Evolutionary conservation across 257 asterid genomes (phyloP), one percentile per base, ranked within the genome.

Genomic region (Petunia axillaris): DNA sequence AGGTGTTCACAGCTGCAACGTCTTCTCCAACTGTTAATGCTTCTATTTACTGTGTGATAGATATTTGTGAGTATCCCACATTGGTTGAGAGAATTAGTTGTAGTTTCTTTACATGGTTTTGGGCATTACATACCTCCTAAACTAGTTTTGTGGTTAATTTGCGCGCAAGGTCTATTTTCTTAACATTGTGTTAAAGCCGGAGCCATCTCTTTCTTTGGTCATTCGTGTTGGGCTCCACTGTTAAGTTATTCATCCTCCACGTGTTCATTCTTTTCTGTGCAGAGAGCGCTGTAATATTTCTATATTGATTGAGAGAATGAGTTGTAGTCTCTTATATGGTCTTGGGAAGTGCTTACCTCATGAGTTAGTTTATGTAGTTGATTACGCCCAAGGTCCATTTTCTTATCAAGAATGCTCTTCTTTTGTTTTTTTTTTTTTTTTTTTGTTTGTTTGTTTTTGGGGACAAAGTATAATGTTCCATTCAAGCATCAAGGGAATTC

Each of bases 81-180:
- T 48, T 48, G 77, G 48, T 71, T 46, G 60, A 35, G 77, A 71
- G 43, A 71, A 71, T 71, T 58, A 25, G 41, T n/a, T 46, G 77
- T 71, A 71, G 10, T 48, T 71, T 10, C 9, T 38, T 71, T 71
- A 48, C 48, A 25, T 41, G 57, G 39, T 16, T 36, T 68, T 68
- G 76, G n/a, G 4, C 55, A 9, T 43, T 68, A n/a, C 57, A 43
- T 39, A 16, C 57, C 8, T 68, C 54, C 8, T 68, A 39, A 1
- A 16, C 5, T 68, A 52, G 39, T 68, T 68, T 68, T 68, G 57
- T 9, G 57, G 76, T 43, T 68, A 16, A 15, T 38, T 52, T 41
- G n/a, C 54, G 54, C 25, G 7, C 75, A 41, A 67, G 75, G 55
- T 41, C 55, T 38, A 67, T 67, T 7, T 43, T 67, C 39, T 43